These are phyloP conservation scores for Trichomonascaceae sp. DNA, from an alignment of 1,139 yeast species.

Conservation along the genomic window DNA sequence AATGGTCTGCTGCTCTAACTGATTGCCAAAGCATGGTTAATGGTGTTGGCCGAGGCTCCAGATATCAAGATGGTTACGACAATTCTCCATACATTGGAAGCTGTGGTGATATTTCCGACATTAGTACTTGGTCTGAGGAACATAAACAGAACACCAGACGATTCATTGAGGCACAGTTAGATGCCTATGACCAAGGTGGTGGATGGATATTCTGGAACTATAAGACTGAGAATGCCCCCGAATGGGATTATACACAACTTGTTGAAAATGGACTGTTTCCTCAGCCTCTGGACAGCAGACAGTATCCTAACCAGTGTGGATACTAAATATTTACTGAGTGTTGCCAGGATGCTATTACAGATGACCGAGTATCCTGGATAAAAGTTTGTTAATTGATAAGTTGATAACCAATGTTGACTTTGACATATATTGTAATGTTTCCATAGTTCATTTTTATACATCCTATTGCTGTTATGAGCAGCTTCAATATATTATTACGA, in stretches of 20 bases:
- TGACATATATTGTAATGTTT: neutral
- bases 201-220: conserved; percentile 91
- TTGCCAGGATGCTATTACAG: neutral
- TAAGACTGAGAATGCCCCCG: conserved; percentile 78
- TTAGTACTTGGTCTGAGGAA: conserved; percentile 54
- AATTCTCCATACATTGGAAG: conserved; percentile 50
- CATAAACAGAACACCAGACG: conserved; percentile 55
- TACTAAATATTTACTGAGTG: conserved; percentile 17
- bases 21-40: conserved; percentile 91
- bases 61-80: conserved; percentile 66
- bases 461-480: neutral
- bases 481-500: neutral
- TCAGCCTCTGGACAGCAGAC: conserved; percentile 60
- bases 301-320: conserved; percentile 64
- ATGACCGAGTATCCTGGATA: neutral
- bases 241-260: conserved; percentile 76
- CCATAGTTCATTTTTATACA: neutral
- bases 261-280: conserved; percentile 64
- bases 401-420: too few relatives aligned
- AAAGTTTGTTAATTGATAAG: neutral
- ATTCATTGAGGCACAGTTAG: conserved; percentile 85
- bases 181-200: conserved; percentile 61
- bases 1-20: conserved; percentile 90
- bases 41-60: conserved; percentile 84
- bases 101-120: conserved; percentile 55